Percentiles rank a stretch among this genome's conserved stretches.
phyloP scores from a whole-genome alignment of 1,284 basidiomycete genomes.

The Wallemia hederae region DNA sequence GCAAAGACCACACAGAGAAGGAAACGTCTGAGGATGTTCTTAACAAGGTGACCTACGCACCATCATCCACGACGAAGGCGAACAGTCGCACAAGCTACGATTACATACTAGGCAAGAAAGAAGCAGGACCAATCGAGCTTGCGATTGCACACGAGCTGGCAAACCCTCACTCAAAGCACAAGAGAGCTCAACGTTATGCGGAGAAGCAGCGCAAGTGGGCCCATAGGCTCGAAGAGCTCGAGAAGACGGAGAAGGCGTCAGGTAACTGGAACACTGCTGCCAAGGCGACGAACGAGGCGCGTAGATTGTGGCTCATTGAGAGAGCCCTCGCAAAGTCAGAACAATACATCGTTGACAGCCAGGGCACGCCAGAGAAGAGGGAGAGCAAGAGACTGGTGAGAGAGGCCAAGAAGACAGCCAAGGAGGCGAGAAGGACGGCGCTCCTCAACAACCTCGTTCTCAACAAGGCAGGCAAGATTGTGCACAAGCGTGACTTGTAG shows the following conservation, averaged over 20 bases:
- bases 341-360: not conserved
- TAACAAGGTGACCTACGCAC: not conserved
- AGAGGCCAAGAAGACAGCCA: not conserved
- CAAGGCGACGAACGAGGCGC: not conserved
- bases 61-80: not conserved
- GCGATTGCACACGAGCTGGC: not conserved
- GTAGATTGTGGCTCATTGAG: not conserved
- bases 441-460: not conserved
- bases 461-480: not conserved
- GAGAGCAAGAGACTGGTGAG: not conserved
- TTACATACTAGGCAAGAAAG: not conserved
- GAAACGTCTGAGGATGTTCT: not conserved
- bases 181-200: not conserved
- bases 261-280: not conserved
- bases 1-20: not conserved
- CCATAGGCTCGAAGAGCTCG: not conserved
- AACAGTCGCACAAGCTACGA: not conserved
- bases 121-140: not conserved
- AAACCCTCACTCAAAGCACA: not conserved
- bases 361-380: not conserved
- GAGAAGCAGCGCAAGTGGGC: not conserved
- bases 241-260: not conserved
- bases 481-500: not conserved
- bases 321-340: not conserved
- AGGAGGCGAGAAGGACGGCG: not conserved